Evolutionary conservation across 345 rosid genomes (phyloP).

Genomic region (Mercurialis annua): DNA sequence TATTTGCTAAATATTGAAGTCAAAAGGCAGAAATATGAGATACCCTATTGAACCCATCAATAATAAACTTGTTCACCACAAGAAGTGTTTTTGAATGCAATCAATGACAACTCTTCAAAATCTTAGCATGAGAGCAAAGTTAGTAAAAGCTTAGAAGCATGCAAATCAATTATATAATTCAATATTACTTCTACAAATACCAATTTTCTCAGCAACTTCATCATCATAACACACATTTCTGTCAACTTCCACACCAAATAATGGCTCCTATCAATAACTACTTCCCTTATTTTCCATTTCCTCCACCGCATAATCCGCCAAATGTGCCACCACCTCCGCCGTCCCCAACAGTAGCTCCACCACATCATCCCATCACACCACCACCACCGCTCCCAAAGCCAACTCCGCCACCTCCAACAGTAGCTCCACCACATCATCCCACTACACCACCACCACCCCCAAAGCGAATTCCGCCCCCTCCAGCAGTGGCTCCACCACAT

Average conservation of each 20-base stretch:
- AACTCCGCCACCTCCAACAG: conserved; percentile 27
- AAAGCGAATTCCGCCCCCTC: conserved; percentile 26
- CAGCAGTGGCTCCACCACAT: conserved; percentile 18
- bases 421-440: conserved; percentile 32
- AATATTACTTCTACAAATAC: conserved; percentile 19
- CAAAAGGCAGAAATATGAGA: too few species aligned
- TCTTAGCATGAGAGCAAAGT: conserved; percentile 43
- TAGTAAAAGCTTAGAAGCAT: conserved; percentile 35
- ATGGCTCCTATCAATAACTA: conserved; percentile 26
- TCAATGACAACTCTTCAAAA: conserved; percentile 35
- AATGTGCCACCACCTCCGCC: conserved; percentile 11
- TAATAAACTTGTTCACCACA: too few species aligned
- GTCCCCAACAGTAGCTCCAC: conserved; percentile 14
- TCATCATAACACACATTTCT: neutral
- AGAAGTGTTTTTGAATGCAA: conserved; percentile 44
- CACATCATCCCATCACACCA: conserved; percentile 17
- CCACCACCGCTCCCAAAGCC: conserved; percentile 4
- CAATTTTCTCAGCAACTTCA: conserved; percentile 11
- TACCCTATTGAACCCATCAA: too few species aligned
- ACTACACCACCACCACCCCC: conserved; percentile 38
- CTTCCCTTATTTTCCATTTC: conserved; percentile 37
- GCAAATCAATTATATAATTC: neutral
- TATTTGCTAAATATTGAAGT: too few species aligned
- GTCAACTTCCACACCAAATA: conserved; percentile 13
- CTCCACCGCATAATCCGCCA: conserved; percentile 27